Base-by-base conservation (phyloP, 306 rosid species). In the Trifolium fragiferum region DNA sequence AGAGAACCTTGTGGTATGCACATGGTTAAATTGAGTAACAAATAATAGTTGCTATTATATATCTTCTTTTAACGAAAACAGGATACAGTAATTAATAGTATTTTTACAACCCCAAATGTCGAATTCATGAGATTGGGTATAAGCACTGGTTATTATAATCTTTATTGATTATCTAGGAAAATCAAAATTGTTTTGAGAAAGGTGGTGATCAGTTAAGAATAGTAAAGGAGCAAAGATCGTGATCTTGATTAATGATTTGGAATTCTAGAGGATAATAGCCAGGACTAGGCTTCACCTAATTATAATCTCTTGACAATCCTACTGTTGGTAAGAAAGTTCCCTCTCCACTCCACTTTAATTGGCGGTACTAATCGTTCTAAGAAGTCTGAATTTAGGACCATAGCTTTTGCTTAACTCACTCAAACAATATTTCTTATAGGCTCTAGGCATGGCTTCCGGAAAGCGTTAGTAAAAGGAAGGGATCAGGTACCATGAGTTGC, bases 31-130 rank as follows among this genome's bases (percentile, higher is more conserved):
- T 21, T 63, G n/a, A 79, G 66, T 30, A 44, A 27, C 35, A 6
- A 46, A 66, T 47, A 66, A 18, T 35, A 21, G 18, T 65, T 64
- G 44, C 55, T 7, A 66, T 18, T 65, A 41, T 40, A 51, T 30
- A 11, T n/a, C 12, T 18, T 73, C 61, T 62, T 32, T 74, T 74
- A 63, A 75, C 38, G 16, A 21, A 77, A 44, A 69, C 14, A 5
- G 75, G 32, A 43, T 50, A 13, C 7, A 44, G 7, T 43, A 43
- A 43, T 43, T 3, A 43, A 43, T 12, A 12, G 14, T 44, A 43
- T 44, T 9, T 12, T 13, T 44, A 44, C 50, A 7, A 14, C 18
- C 18, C 18, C 16, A 14, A 13, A 12, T 46, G 51, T 46, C 7
- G n/a, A 47, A 47, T 9, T 15, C 54, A 47, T 8, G 8, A 47